Conservation (phyloP, 2,329 filamentous ascomycete species). For the Curvularia verruculosa region DNA sequence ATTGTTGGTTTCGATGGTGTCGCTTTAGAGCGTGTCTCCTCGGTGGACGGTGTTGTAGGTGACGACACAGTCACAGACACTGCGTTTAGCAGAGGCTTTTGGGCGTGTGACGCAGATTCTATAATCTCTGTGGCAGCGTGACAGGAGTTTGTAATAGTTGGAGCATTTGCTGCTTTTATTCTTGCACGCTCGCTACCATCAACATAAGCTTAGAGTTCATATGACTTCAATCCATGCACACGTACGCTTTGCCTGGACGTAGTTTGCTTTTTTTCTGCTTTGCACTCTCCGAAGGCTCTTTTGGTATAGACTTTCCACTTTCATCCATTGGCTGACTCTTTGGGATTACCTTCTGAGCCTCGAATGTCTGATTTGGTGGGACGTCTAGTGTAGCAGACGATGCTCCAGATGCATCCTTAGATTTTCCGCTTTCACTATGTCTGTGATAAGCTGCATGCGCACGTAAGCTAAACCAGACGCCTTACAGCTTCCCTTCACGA, state of each 20-base stretch:
- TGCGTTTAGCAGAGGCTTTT: background rate
- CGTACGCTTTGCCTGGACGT: constrained; percentile 3
- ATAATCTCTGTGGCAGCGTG: background rate
- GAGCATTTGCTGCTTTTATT: constrained; percentile 2
- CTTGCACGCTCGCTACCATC: background rate
- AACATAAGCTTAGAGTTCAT: background rate
- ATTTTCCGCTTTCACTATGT: background rate
- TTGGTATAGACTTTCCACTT: no score
- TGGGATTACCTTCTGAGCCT: background rate
- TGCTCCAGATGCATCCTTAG: background rate
- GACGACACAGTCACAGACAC: background rate
- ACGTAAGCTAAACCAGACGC: background rate
- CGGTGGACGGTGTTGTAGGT: background rate
- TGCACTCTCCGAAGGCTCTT: background rate
- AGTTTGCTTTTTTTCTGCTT: background rate
- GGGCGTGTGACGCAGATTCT: background rate
- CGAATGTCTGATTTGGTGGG: background rate
- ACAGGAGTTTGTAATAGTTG: background rate
- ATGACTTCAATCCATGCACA: background rate
- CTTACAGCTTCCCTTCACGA: background rate
- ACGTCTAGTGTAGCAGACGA: background rate
- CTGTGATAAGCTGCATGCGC: background rate
- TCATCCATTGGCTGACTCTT: background rate
- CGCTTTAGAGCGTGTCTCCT: background rate
- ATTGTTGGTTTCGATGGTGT: background rate